Evolutionary conservation across 2,329 filamentous ascomycete species (phyloP), one percentile per base, ranked within the genome.

Genomic region (Diaporthe caulivora): DNA sequence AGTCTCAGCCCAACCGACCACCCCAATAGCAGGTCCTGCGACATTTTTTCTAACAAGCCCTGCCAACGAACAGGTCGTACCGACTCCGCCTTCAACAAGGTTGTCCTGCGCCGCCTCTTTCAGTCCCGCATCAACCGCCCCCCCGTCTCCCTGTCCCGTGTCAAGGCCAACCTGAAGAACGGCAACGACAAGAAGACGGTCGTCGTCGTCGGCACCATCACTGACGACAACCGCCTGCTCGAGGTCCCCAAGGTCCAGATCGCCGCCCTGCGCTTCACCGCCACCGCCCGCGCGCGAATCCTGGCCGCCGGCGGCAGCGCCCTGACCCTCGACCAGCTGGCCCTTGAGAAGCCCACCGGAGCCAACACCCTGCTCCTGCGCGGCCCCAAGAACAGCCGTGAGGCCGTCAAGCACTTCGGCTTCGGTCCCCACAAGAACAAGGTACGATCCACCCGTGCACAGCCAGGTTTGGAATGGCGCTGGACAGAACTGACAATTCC

Each of bases 351-450:
- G 81, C 97, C 97, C 79, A 99, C 96, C 80, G 97, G 97, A 83
- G 92, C 93, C 89, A 98, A 98, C 92, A 98, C 97, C 79, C 90
- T 99, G 81, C 92, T 98, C 82, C 93, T 99, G 85, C 94, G 97
- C 86, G 97, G 97, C 78, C 95, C 97, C 87, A 99, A 98, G 95
- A 98, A 98, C 89, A 87, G 95, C 81, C 93, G 97, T 85, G 97
- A 99, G 92, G 94, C 97, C 77, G 90, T 98, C 87, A 98, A 97
- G 94, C 97, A 99, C 90, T 99, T 99, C 85, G 97, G 97, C 85
- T 94, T 99, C 82, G 97, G 97, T 80, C 97, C 97, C 79, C 97
- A 99, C 92, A 95, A 92, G 87, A 90, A 97, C 93, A 99, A 98
- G 94, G 94, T 95, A 86, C 79, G 89, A 83, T 60, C 26, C n/a